phyloP scores from a whole-genome alignment of 768 basidiomycete genomes.

The Tricholoma furcatifolium region DNA sequence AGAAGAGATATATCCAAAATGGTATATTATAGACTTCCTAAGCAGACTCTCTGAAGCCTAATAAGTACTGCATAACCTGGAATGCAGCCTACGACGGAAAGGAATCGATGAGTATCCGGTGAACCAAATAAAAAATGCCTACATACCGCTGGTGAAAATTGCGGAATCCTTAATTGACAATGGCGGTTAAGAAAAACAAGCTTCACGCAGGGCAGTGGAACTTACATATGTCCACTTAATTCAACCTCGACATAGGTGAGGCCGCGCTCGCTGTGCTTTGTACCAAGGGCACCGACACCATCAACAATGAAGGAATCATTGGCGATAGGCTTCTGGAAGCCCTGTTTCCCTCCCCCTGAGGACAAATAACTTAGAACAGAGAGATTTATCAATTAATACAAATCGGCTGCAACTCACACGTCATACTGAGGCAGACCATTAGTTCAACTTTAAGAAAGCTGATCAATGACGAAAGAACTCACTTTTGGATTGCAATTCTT shows the following conservation, averaged over 20 bases:
- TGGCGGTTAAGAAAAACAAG: neutral
- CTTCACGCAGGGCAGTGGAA: constrained; percentile 2
- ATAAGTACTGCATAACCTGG: constrained; percentile 66
- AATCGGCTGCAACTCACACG: constrained; percentile 27
- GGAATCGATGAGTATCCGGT: neutral
- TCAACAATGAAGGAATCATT: constrained; percentile 71
- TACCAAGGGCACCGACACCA: constrained; percentile 67
- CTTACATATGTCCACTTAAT: constrained; percentile 72
- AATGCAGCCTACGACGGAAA: constrained; percentile 50
- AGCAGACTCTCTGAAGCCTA: constrained; percentile 58
- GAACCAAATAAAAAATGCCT: constrained; percentile 18
- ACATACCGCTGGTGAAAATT: constrained; percentile 57
- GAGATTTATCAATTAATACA: neutral
- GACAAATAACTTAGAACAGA: neutral
- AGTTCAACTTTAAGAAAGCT: no score
- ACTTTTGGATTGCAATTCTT: constrained; percentile 68
- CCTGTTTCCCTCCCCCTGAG: constrained; percentile 61
- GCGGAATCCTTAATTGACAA: constrained; percentile 52
- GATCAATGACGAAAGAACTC: constrained; percentile 15
- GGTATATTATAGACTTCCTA: no score
- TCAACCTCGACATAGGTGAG: constrained; percentile 66
- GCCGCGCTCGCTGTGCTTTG: constrained; percentile 62
- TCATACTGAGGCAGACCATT: constrained; percentile 38
- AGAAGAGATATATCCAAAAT: no score
- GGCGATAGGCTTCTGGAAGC: constrained; percentile 68